Base-by-base conservation (phyloP, 805 yeast genomes). In the Wickerhamomyces xylosicus region DNA sequence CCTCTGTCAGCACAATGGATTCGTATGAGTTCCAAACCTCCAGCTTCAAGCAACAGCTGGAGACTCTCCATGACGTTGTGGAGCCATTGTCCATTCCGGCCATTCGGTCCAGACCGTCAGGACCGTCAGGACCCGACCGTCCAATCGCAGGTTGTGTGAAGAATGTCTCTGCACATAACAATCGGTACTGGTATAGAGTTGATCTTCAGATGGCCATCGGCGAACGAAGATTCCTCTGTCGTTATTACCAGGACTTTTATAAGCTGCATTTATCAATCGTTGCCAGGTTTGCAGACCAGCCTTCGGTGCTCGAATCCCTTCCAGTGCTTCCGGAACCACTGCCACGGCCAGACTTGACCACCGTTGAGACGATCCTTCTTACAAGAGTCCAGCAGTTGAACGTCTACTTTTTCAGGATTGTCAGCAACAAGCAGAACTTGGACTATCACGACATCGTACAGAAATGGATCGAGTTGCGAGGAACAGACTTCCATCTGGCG, bases 221-320 rank as follows among this genome's bases (percentile, higher is more conserved):
- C 18, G 57, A 54, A 32, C 62, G 59, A 33, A 57, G 64, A 40
- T 61, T 62, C 37, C 50, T 72, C 17, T 65, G 73, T 43, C 58
- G 76, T 15, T 71, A 65, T 50, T 72, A 71, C 46, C 72, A 68
- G 48, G 77, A 72, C 45, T 70, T 72, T 39, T 67, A 69, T 49
- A 64, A 66, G 37, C 50, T 72, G 18, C 75, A 71, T 41, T 53
- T 62, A 16, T 37, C 57, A 16, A 46, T 67, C 19, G 47, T 60
- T 19, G 54, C 53, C 28, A 40, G 44, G 27, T 31, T 56, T 38
- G 5, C 13, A 4, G 29, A 25, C 13, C 37, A 41, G 21, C 28
- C 34, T 5, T 39, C 41, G 3, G 44, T 41, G 19, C 19, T 40
- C n/a, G 46, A 42, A 13, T 48, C 39, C 20, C 41, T 70, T 14